Conservation (phyloP, 768 basidiomycete species). For the Suillus fuscotomentosus region DNA sequence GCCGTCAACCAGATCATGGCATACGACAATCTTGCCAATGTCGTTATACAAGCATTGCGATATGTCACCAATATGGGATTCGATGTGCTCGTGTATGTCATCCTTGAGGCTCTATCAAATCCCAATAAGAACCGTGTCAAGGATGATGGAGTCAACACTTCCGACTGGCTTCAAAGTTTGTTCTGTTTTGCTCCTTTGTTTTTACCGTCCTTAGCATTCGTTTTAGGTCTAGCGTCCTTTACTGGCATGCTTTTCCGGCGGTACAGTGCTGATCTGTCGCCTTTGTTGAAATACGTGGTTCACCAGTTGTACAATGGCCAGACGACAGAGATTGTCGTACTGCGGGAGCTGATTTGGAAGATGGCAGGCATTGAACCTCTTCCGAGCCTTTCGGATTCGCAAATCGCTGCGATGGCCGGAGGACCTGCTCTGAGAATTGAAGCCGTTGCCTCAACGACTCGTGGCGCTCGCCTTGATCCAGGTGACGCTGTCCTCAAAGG, state of each 20-base stretch:
- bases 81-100: slow-evolving; percentile 85
- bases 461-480: slow-evolving; percentile 72
- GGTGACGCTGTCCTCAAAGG: slow-evolving; percentile 63
- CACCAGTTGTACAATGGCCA: slow-evolving; percentile 85
- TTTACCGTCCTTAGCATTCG: slow-evolving; percentile 18
- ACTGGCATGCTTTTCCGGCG: slow-evolving; percentile 89
- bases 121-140: slow-evolving; percentile 81
- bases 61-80: slow-evolving; percentile 93
- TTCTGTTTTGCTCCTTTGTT: slow-evolving; percentile 17
- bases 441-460: slow-evolving; percentile 75
- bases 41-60: slow-evolving; percentile 85
- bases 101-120: slow-evolving; percentile 86
- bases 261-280: slow-evolving; percentile 79
- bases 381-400: slow-evolving; percentile 84
- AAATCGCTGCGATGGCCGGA: slow-evolving; percentile 88
- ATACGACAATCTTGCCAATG: slow-evolving; percentile 89
- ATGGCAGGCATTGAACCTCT: slow-evolving; percentile 95
- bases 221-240: slow-evolving; percentile 84
- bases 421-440: slow-evolving; percentile 86
- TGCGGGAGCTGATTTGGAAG: slow-evolving; percentile 91
- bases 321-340: slow-evolving; percentile 84
- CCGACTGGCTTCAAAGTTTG: slow-evolving; percentile 91
- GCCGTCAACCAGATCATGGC: slow-evolving; percentile 94
- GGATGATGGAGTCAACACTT: slow-evolving; percentile 87
- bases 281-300: slow-evolving; percentile 85